These are phyloP conservation scores for Trichomonas vaginalis DNA, from an alignment of 208 protist genomes.

Conservation along the genomic window DNA sequence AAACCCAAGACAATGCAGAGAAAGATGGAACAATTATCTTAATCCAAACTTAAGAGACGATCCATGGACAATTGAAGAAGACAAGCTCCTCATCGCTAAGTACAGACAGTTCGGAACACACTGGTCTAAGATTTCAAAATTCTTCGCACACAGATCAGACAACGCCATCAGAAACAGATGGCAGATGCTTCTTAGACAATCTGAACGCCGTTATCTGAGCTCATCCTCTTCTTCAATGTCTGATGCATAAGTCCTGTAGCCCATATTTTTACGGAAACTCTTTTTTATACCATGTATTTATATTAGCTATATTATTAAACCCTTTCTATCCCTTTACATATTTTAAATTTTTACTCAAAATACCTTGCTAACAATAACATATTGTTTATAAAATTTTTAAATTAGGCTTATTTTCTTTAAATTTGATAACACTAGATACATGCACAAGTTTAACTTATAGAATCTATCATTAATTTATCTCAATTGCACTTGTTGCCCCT, in stretches of 20 bases:
- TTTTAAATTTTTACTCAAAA: no score
- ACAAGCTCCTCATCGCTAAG: neutral
- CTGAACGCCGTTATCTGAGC: neutral
- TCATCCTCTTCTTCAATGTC: neutral
- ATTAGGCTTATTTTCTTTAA: no score
- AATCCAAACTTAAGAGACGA: neutral
- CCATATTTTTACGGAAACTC: no score
- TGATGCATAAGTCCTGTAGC: neutral
- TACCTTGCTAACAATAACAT: no score
- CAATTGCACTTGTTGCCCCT: no score
- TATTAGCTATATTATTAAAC: no score
- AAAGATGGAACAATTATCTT: neutral
- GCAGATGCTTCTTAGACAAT: neutral
- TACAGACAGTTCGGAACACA: neutral
- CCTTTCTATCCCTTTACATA: no score
- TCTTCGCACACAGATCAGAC: neutral
- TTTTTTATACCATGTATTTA: no score
- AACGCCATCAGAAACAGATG: neutral
- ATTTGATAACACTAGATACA: no score
- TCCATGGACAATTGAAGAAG: conserved; percentile 7
- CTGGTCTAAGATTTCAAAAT: neutral
- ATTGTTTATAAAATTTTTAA: no score
- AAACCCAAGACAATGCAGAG: conserved; percentile 1
- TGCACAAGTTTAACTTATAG: no score
- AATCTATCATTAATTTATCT: no score